Evolutionary conservation across 139 green algal genomes (phyloP), one percentile per base, ranked within the genome.

Genomic region (Closterium sp.): DNA sequence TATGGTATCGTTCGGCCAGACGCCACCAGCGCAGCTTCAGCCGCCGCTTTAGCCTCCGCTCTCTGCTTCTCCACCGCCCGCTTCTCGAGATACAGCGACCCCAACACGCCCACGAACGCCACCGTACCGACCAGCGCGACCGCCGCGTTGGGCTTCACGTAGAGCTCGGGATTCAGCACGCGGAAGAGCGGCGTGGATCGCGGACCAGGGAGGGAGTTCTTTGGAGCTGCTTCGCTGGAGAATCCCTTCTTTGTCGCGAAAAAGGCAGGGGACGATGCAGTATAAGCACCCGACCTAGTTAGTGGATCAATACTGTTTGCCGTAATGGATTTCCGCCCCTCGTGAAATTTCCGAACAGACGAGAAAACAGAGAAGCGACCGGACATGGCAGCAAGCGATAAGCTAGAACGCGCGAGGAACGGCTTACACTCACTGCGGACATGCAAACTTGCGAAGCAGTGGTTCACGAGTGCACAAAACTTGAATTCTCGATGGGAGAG

Each of bases 31-130:
- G 55, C 55, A 2, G 55, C 55, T 76, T 76, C 55, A 76, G 55
- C 55, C 55, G 55, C 55, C 25, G 55, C 12, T 76, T 76, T 76
- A 16, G 55, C 55, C 55, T 76, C 55, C 12, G 55, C 55, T 76
- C 55, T 76, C 89, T 92, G 84, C 89, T 91, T n/a, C 89, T 92
- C 89, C 28, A 90, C 90, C 31, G 33, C 28, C 33, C 66, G 84
- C 89, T 92, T 92, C 81, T 92, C 89, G 19, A 34, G 90, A 69
- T 55, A 33, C 21, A 92, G 36, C 28, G 84, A 89, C 34, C 84
- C 81, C 10, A 92, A 19, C 23, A 92, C 90, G 28, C 31, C 89
- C 28, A 92, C 31, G 84, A 92, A 92, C 28, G 43, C 28, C n/a
- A 81, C 81, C 28, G 89, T 92, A 2, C 89, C 89, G 31, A 89